Evolutionary conservation across 2,329 filamentous ascomycete species (phyloP), one percentile per base, ranked within the genome.

Genomic region (Gremmenia infestans): DNA sequence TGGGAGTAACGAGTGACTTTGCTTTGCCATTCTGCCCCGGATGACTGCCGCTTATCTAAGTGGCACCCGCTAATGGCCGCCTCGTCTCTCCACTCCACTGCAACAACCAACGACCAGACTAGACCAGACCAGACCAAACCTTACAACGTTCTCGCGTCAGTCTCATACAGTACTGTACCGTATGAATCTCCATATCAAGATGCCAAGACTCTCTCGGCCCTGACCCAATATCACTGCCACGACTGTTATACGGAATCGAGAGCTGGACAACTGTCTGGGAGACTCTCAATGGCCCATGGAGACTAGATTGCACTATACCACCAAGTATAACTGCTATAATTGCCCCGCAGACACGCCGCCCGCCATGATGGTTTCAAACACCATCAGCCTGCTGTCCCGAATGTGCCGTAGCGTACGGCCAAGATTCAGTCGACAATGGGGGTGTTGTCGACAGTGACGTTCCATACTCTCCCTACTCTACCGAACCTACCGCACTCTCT

Each of bases 361-460:
- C 17, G n/a, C 32, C 15, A 15, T 12, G 14, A 37, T n/a, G 15
- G 23, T 49, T 49, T 28, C 47, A 49, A 19, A 49, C 19, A 35
- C n/a, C 4, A 49, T 25, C 15, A 15, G 8, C 25, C 17, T 17
- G 11, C 25, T n/a, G 25, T 37, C 12, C 47, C 47, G 32, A 42
- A 15, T 42, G 12, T 15, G 39, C 39, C 12, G 46, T 25, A 23
- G 28, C 37, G 50, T 25, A 25, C 25, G 28, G 19, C 14, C 15
- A 17, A 43, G 37, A 45, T 39, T 52, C 25, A 52, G 45, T 40
- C 46, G 32, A 57, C 35, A 54, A 57, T 48, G 52, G 55, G 55
- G 40, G 35, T 14, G 4, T 19, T n/a, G 40, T 28, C 32, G 39
- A 42, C 32, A 37, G 56, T 58, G 56, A 58, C 56, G 56, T 58